Conservation (phyloP, 2,329 filamentous ascomycete genomes). For the Penicillium oxalicum region DNA sequence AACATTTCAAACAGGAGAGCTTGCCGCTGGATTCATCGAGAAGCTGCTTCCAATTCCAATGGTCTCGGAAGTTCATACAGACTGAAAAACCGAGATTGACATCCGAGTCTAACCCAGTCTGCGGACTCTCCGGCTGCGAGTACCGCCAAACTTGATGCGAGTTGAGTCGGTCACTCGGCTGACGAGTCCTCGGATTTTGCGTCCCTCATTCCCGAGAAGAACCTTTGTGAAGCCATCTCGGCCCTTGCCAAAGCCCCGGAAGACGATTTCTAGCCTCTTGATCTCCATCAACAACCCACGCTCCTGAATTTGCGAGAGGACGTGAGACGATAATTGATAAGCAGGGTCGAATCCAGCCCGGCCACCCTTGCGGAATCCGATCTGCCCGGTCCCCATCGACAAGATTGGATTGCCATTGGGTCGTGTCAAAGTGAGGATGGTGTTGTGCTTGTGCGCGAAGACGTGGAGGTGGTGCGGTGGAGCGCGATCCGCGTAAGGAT, state of each 20-base stretch:
- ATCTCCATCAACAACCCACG: slow-evolving; percentile 72
- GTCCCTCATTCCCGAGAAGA: slow-evolving; percentile 78
- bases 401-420: slow-evolving; percentile 75
- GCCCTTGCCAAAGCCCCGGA: slow-evolving; percentile 80
- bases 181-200: slow-evolving; percentile 66
- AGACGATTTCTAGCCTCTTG: slow-evolving; percentile 67
- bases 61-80: no score
- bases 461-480: slow-evolving; percentile 79
- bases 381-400: slow-evolving; percentile 73
- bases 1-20: neutral
- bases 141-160: slow-evolving; percentile 91
- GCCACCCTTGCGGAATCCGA: slow-evolving; percentile 81
- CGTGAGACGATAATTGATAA: slow-evolving; percentile 80
- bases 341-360: slow-evolving; percentile 83
- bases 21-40: neutral
- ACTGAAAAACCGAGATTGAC: neutral
- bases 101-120: slow-evolving; percentile 57
- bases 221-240: slow-evolving; percentile 88
- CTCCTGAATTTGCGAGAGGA: slow-evolving; percentile 79
- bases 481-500: slow-evolving; percentile 32
- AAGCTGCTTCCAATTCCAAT: no score
- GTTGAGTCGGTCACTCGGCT: slow-evolving; percentile 77
- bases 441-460: slow-evolving; percentile 87
- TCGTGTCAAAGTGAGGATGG: slow-evolving; percentile 81
- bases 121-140: slow-evolving; percentile 75